Percentiles rank a stretch among this genome's conserved stretches.
phyloP scores from a whole-genome alignment of 176 grass and related monocot genomes.

The Oryza coarctata region DNA sequence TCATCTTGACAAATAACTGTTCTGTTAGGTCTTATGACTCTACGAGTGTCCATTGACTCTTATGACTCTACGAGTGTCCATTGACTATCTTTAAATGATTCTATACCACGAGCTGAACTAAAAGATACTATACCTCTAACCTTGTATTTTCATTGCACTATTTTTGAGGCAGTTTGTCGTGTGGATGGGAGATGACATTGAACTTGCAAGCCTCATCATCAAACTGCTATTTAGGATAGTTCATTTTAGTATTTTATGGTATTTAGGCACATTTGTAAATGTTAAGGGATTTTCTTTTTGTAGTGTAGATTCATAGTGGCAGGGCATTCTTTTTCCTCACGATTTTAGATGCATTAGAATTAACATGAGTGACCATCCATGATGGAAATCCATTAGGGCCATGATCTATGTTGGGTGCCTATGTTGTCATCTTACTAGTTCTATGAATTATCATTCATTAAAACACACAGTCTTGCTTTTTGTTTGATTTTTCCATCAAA shows the following conservation, averaged over 20 bases:
- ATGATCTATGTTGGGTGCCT: not conserved
- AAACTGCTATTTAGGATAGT: not conserved
- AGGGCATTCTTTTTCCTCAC: not conserved
- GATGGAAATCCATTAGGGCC: not conserved
- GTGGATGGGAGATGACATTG: not conserved
- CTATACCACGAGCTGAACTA: not conserved
- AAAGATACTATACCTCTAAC: not conserved
- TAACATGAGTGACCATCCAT: not conserved
- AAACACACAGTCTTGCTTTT: not conserved
- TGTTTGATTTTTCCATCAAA: slow-evolving; percentile 25
- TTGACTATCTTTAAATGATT: not conserved
- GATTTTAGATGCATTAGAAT: not conserved
- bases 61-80: not conserved
- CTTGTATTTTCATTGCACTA: not conserved
- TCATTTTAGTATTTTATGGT: not conserved
- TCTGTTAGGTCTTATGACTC: not conserved
- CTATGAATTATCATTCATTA: slow-evolving; percentile 6
- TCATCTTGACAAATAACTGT: slow-evolving; percentile 8
- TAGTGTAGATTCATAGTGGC: not conserved
- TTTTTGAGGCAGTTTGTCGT: not conserved
- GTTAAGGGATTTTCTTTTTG: not conserved
- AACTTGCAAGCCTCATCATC: not conserved
- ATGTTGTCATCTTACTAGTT: not conserved
- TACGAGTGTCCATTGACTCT: not conserved
- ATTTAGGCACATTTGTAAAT: not conserved